phyloP scores from a whole-genome alignment of 352 stramenopile genomes.

The Pythium sp. region DNA sequence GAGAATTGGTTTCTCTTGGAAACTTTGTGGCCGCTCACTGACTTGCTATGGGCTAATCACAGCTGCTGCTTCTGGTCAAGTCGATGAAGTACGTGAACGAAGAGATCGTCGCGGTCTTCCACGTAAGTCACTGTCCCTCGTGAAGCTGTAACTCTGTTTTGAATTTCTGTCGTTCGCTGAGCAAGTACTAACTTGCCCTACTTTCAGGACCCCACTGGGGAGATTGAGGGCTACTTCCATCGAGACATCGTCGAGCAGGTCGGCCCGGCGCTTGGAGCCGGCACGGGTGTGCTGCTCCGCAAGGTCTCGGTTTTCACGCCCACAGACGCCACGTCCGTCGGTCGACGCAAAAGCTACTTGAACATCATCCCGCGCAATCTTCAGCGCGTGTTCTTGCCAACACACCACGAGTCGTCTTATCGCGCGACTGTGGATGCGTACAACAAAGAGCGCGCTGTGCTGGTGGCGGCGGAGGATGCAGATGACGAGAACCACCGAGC shows the following conservation, averaged over 20 bases:
- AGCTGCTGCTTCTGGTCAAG: conserved; percentile 77
- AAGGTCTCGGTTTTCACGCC: conserved; percentile 71
- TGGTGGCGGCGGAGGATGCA: conserved; percentile 29
- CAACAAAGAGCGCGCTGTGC: conserved; percentile 34
- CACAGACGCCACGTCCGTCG: conserved; percentile 42
- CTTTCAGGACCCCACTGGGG: conserved; percentile 64
- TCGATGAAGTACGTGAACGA: conserved; percentile 81
- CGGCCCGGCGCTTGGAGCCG: conserved; percentile 46
- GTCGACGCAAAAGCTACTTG: conserved; percentile 54
- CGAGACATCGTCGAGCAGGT: conserved; percentile 74
- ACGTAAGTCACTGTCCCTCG: conserved; percentile 32
- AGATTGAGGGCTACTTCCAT: conserved; percentile 82
- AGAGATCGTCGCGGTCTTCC: conserved; percentile 74
- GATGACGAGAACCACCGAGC: conserved; percentile 18
- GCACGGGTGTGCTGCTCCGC: conserved; percentile 53
- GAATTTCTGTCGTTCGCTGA: not conserved
- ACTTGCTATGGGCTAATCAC: not conserved
- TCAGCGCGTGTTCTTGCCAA: conserved; percentile 46
- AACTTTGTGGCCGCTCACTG: not conserved
- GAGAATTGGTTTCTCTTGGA: not conserved
- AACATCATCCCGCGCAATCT: conserved; percentile 74
- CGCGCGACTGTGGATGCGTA: conserved; percentile 44
- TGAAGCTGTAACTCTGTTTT: not conserved
- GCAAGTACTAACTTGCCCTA: not conserved
- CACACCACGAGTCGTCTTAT: conserved; percentile 22